Conservation (phyloP, 257 asterid species). For the Nicotiana noctiflora region DNA sequence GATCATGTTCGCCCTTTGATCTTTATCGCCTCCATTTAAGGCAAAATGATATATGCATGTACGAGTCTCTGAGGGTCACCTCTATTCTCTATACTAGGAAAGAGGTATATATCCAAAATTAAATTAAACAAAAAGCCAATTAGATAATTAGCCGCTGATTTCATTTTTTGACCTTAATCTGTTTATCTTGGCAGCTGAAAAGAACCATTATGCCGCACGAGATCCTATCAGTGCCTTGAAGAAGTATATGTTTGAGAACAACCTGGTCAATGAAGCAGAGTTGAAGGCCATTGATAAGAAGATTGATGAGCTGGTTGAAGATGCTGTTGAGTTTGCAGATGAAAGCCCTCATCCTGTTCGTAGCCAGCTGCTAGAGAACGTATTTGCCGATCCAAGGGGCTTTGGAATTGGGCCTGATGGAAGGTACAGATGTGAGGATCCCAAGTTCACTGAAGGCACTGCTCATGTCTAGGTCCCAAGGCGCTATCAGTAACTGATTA, state of each 20-base stretch:
- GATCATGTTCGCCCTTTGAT: background rate
- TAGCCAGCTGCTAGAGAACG: constrained; percentile 84
- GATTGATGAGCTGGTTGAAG: constrained; percentile 81
- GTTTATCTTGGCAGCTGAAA: constrained; percentile 61
- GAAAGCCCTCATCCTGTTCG: constrained; percentile 78
- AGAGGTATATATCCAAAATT: background rate
- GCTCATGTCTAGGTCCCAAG: constrained; percentile 56
- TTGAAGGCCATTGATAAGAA: constrained; percentile 79
- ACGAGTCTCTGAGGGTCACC: background rate
- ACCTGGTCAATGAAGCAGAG: constrained; percentile 62
- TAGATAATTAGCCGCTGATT: background rate
- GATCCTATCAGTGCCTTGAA: constrained; percentile 78
- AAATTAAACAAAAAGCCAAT: background rate
- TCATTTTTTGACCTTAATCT: background rate
- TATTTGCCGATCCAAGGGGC: constrained; percentile 95
- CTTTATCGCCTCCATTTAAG: background rate
- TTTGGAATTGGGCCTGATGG: constrained; percentile 97
- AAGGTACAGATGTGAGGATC: constrained; percentile 95
- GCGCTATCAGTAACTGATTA: background rate
- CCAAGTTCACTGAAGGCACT: constrained; percentile 93
- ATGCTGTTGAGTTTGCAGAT: constrained; percentile 86
- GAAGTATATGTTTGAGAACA: constrained; percentile 68
- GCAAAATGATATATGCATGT: background rate
- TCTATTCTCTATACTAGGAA: background rate
- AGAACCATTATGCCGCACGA: constrained; percentile 79